Base-by-base conservation (phyloP, 169 alveolate genomes). In the Sarcocystis neurona region DNA sequence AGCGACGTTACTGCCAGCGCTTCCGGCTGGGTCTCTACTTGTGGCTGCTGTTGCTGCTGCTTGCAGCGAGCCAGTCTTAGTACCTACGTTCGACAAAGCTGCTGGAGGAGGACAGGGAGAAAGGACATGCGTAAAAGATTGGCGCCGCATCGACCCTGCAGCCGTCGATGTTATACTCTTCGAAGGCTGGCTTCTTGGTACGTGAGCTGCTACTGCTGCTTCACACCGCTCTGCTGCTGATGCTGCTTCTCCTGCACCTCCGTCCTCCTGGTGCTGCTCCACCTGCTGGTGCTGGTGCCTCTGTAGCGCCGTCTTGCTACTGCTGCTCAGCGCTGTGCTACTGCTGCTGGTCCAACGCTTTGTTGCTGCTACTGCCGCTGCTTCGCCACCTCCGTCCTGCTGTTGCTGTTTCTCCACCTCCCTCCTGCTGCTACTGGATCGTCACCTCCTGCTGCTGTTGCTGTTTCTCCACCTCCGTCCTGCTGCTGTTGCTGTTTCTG, bases 401-500 rank as follows among this genome's bases (percentile, higher is more conserved):
- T 15, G 79, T 39, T 70, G 79, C 41, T 32, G 46, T 39, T 44
- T 0, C 44, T 10, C 10, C 20, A 53, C 10, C n/a, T 53, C 20
- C 20, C n/a, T 20, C 10, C 63, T 20, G 20, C 20, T 53, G 10
- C n/a, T 12, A 10, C 20, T 53, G 20, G n/a, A 53, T 53, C n/a
- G 20, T 12, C 63, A 53, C 20, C 77, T 23, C 77, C 34, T 75
- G 84, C 84, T 75, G 84, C 84, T 37, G 84, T 37, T 41, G 84
- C 48, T 43, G 84, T 37, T 41, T 27, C 46, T 70, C 79, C 66
- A 48, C 63, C 32, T 75, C 63, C 46, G 48, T 78, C 46, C 86
- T 78, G 86, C 86, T 78, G 46, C 70, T 78, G 68, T 27, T 78
- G 48, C 43, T 78, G 72, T 48, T 78, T 41, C 70, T 32, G 86